Percentiles rank a stretch among this genome's conserved stretches.
Conservation (phyloP, 2,329 filamentous ascomycete species). For the Fusarium cicatricum region DNA sequence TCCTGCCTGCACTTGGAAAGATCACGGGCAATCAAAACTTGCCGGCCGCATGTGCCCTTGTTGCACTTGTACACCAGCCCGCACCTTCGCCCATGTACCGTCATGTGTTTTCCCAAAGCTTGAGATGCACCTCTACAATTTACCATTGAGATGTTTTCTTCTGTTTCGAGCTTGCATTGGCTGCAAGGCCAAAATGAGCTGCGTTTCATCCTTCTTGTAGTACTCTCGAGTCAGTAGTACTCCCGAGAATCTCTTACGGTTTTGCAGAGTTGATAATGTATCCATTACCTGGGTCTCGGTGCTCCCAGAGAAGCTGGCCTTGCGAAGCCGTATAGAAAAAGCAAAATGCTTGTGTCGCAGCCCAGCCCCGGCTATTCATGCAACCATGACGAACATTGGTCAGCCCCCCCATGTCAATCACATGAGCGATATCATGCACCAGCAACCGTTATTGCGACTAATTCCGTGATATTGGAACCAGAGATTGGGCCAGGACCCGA, state of each 20-base stretch:
- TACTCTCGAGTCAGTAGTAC: constrained; percentile 22
- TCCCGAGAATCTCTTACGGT: constrained; percentile 24
- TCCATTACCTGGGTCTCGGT: constrained; percentile 29
- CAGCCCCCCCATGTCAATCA: constrained; percentile 38
- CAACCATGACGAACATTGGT: constrained; percentile 35
- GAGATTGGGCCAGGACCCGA: constrained; percentile 32
- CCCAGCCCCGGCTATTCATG: constrained; percentile 37
- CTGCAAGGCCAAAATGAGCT: constrained; percentile 16
- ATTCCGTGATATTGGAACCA: constrained; percentile 38
- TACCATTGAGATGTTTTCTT: no score
- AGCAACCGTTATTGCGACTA: constrained; percentile 28
- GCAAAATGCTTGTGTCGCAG: constrained; percentile 35
- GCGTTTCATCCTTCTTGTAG: no score
- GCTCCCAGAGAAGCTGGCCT: constrained; percentile 19
- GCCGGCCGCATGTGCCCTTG: constrained; percentile 17
- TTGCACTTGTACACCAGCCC: constrained; percentile 14
- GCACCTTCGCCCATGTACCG: constrained; percentile 14
- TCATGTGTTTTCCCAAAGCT: constrained; percentile 17
- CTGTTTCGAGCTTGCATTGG: constrained; percentile 11
- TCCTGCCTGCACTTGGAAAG: constrained; percentile 14
- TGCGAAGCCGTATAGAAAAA: constrained; percentile 30
- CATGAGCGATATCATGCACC: constrained; percentile 39
- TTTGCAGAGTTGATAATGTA: constrained; percentile 29
- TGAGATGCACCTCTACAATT: constrained; percentile 14
- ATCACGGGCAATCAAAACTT: constrained; percentile 11